phyloP scores from a whole-genome alignment of 202 grass and related monocot genomes.

The Digitaria exilis region DNA sequence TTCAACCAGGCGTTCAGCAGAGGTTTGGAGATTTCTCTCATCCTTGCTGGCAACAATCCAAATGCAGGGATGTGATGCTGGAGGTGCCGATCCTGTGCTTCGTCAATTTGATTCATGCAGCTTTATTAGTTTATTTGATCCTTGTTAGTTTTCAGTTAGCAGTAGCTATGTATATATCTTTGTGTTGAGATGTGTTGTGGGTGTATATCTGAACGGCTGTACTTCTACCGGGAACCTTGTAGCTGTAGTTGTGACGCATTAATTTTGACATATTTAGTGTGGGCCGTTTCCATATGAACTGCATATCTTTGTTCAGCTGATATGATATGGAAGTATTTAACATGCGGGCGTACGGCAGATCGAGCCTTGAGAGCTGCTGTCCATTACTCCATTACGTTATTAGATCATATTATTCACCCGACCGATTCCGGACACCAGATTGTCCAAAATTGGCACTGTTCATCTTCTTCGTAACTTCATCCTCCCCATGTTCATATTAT shows the following conservation, averaged over 20 bases:
- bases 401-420: too few relatives aligned
- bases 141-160: constrained; percentile 15
- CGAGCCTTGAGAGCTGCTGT: background rate
- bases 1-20: constrained; percentile 96
- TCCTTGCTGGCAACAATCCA: constrained; percentile 91
- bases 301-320: background rate
- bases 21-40: constrained; percentile 95
- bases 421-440: too few relatives aligned
- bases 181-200: constrained; percentile 14
- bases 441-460: too few relatives aligned
- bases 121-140: background rate
- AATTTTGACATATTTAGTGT: background rate
- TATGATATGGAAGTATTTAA: background rate
- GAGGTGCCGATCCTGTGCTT: background rate
- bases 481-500: too few relatives aligned
- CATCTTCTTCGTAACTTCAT: too few relatives aligned
- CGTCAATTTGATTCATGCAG: background rate
- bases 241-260: background rate
- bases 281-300: background rate
- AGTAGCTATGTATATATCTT: constrained; percentile 41
- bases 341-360: background rate
- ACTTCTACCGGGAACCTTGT: background rate
- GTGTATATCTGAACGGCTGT: background rate
- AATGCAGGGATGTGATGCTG: constrained; percentile 65
- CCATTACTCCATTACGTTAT: background rate